Conservation (phyloP, 495 filamentous ascomycete species). For the Chaetomium tenue region DNA sequence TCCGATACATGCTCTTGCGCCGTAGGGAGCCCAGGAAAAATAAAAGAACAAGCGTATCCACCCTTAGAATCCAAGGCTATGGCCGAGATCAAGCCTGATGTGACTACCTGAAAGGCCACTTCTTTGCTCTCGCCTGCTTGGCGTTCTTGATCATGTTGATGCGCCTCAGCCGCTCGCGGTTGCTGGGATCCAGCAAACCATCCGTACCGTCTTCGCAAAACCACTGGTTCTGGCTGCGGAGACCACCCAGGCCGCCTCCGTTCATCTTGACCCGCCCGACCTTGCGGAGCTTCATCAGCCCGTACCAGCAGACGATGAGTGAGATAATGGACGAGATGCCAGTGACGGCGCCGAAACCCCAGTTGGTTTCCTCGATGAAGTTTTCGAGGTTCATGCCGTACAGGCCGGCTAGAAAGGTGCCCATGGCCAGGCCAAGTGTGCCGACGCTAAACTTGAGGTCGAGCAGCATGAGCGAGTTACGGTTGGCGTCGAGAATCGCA, state of each 20-base stretch:
- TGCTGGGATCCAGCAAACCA: conserved; percentile 44
- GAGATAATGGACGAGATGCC: conserved; percentile 68
- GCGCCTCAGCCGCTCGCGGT: conserved; percentile 46
- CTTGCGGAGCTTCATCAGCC: conserved; percentile 74
- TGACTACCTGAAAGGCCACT: conserved; percentile 28
- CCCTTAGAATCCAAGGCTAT: no score
- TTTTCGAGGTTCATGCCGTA: conserved; percentile 99
- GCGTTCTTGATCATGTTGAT: conserved; percentile 47
- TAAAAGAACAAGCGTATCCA: not conserved
- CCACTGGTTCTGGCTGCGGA: conserved; percentile 41
- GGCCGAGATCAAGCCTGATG: no score
- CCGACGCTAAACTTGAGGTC: conserved; percentile 96
- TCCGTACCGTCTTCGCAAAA: conserved; percentile 46
- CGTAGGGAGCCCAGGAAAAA: not conserved
- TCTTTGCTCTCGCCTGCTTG: conserved; percentile 37
- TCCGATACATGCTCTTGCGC: conserved; percentile 15
- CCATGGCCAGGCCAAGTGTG: conserved; percentile 85
- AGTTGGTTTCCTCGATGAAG: conserved; percentile 93
- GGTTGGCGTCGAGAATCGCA: conserved; percentile 96
- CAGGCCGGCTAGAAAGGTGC: conserved; percentile 91
- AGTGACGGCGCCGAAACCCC: conserved; percentile 78
- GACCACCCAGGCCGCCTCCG: conserved; percentile 45
- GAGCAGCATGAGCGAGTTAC: conserved; percentile 96
- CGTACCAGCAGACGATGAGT: conserved; percentile 72
- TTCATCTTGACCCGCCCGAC: conserved; percentile 92